Evolutionary conservation across 225 moss, liverwort and hornwort genomes (phyloP).

Genomic region (Sphagnum tenellum): DNA sequence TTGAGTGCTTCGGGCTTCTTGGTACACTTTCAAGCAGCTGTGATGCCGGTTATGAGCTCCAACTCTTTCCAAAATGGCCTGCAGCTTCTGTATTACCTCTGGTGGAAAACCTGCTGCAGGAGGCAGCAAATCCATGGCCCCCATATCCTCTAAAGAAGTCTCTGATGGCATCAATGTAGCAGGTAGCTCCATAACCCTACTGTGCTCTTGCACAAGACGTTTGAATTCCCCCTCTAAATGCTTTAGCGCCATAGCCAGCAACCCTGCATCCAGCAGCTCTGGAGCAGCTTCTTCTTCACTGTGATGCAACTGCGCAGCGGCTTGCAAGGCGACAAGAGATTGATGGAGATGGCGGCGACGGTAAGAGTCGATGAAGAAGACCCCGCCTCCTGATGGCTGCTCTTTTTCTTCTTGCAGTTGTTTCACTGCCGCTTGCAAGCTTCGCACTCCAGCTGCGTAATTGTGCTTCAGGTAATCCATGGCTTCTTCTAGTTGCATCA

Average conservation of each 20-base stretch:
- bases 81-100: conserved; percentile 46
- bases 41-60: conserved; percentile 40
- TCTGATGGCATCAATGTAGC: no score
- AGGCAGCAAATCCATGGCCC: conserved; percentile 6
- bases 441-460: conserved; percentile 14
- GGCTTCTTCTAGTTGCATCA: conserved; percentile 47
- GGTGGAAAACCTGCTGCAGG: conserved; percentile 24
- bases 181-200: background rate
- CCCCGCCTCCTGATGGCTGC: conserved; percentile 24
- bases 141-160: conserved; percentile 12
- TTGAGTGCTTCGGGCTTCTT: conserved; percentile 37
- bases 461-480: conserved; percentile 32
- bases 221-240: conserved; percentile 66
- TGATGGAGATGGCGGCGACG: no score
- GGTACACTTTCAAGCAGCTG: conserved; percentile 55
- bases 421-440: no score
- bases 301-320: conserved; percentile 23
- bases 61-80: conserved; percentile 62
- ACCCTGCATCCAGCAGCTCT: conserved; percentile 35
- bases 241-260: conserved; percentile 55
- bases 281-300: no score
- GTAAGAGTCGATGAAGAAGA: no score
- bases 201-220: conserved; percentile 54
- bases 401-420: conserved; percentile 14
- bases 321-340: conserved; percentile 13